A percentile compares a stretch with the other conserved stretches of the same genome.
These are phyloP conservation scores for Tricholoma saponaceum DNA, from an alignment of 768 basidiomycete species.

Conservation along the genomic window DNA sequence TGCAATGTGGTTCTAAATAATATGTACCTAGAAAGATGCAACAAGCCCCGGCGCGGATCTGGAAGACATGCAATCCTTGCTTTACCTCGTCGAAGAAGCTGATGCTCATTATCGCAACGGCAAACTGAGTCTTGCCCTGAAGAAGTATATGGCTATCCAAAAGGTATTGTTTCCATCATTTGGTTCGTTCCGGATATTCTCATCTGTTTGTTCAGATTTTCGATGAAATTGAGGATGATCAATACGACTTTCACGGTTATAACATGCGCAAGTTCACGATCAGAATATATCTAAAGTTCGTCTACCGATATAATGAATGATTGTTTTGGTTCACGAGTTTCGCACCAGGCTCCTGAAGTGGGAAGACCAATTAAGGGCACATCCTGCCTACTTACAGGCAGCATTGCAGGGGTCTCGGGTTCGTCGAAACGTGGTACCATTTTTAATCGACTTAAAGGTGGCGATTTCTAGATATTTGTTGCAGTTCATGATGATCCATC, in stretches of 20 bases:
- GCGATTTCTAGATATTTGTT: conserved; percentile 60
- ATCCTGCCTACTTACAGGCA: conserved; percentile 72
- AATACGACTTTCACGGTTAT: conserved; percentile 98
- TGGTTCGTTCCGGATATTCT: background rate
- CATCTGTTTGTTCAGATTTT: conserved; percentile 53
- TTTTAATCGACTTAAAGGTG: conserved; percentile 4
- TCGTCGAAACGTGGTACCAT: conserved; percentile 2
- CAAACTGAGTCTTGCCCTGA: conserved; percentile 74
- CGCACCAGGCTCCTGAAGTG: conserved; percentile 64
- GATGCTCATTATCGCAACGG: conserved; percentile 63
- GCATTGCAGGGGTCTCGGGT: conserved; percentile 72
- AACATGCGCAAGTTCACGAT: conserved; percentile 86
- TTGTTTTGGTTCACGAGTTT: conserved; percentile 1
- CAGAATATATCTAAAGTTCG: conserved; percentile 81
- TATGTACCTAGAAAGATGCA: conserved; percentile 73
- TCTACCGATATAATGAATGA: conserved; percentile 3
- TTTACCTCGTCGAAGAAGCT: conserved; percentile 82
- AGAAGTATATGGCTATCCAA: conserved; percentile 73
- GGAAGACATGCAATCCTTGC: conserved; percentile 92
- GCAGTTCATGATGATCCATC: conserved; percentile 67
- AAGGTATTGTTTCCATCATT: conserved; percentile 46
- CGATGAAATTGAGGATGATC: conserved; percentile 87
- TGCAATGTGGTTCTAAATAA: background rate
- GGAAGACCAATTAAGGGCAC: conserved; percentile 76
- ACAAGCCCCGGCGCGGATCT: conserved; percentile 70